Evolutionary conservation across 495 filamentous ascomycete species (phyloP).

Genomic region (Penicilliopsis zonata): DNA sequence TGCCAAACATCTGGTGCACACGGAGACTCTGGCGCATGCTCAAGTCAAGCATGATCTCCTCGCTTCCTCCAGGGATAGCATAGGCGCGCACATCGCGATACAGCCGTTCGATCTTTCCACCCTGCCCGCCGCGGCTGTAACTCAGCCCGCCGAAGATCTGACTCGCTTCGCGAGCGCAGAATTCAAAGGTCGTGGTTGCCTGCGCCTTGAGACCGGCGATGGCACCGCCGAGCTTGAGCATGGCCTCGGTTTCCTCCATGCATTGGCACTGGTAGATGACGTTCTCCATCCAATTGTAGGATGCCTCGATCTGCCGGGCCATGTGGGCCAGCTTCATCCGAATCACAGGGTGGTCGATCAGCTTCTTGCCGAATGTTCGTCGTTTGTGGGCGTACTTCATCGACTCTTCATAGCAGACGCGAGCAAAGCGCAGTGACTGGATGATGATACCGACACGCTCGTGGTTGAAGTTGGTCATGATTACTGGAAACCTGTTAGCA

Average conservation of each 20-base stretch:
- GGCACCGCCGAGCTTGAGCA: conserved; percentile 88
- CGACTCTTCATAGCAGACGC: conserved; percentile 93
- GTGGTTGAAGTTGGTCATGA: conserved; percentile 99
- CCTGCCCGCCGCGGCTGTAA: conserved; percentile 88
- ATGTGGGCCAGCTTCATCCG: conserved; percentile 96
- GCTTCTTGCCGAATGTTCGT: conserved; percentile 85
- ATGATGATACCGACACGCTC: conserved; percentile 98
- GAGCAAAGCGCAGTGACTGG: conserved; percentile 87
- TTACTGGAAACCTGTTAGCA: conserved; percentile 35
- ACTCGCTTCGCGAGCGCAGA: conserved; percentile 89
- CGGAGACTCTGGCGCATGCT: conserved; percentile 87
- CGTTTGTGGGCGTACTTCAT: conserved; percentile 97
- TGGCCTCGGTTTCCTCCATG: conserved; percentile 92
- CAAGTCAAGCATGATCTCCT: conserved; percentile 98
- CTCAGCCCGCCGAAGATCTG: conserved; percentile 96
- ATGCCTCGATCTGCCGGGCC: conserved; percentile 94
- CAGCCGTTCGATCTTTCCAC: conserved; percentile 88
- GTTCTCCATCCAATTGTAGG: conserved; percentile 96
- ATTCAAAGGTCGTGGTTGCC: conserved; percentile 85
- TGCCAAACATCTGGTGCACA: conserved; percentile 83
- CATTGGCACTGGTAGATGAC: conserved; percentile 82
- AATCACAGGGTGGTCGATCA: conserved; percentile 95
- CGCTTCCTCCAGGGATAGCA: conserved; percentile 89
- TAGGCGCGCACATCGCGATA: conserved; percentile 97
- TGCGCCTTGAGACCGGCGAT: conserved; percentile 94